Percentiles rank a stretch among this genome's conserved stretches.
These are phyloP conservation scores for Cymbopogon flexuosus DNA, from an alignment of 202 grass and related monocot genomes.

Conservation along the genomic window DNA sequence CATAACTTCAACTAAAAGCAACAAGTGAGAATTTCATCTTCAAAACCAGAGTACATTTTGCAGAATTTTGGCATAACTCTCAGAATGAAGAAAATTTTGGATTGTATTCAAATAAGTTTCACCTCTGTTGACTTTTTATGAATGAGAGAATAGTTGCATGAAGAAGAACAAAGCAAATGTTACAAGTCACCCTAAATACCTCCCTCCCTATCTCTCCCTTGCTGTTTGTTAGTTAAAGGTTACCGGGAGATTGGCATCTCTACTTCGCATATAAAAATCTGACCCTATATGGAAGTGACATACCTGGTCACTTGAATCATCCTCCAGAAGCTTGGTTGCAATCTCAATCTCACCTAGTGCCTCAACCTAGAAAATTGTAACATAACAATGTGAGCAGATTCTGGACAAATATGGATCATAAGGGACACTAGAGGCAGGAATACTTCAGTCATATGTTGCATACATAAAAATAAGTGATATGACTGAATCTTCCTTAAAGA, in stretches of 20 bases:
- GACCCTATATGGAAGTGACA: not conserved
- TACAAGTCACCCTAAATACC: no score
- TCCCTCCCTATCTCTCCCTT: not conserved
- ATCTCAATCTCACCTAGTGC: conserved; percentile 92
- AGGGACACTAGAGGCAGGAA: not conserved
- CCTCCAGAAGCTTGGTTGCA: conserved; percentile 83
- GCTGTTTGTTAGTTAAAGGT: not conserved
- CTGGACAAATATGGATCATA: not conserved
- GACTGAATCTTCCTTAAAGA: not conserved
- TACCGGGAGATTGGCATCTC: not conserved
- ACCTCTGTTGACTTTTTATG: not conserved
- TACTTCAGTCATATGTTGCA: not conserved
- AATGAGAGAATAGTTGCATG: not conserved
- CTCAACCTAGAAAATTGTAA: conserved; percentile 55
- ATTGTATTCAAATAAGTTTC: not conserved
- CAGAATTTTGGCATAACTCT: not conserved
- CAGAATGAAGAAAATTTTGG: not conserved
- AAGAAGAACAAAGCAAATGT: not conserved
- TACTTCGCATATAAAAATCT: not conserved
- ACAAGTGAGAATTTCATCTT: not conserved
- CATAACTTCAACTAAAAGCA: not conserved
- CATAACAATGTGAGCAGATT: conserved; percentile 18
- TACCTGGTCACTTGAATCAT: conserved; percentile 60
- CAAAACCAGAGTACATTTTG: not conserved
- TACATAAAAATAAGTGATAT: not conserved